Conservation (phyloP, 78 protist genomes). For the Protostelium mycophagum region DNA sequence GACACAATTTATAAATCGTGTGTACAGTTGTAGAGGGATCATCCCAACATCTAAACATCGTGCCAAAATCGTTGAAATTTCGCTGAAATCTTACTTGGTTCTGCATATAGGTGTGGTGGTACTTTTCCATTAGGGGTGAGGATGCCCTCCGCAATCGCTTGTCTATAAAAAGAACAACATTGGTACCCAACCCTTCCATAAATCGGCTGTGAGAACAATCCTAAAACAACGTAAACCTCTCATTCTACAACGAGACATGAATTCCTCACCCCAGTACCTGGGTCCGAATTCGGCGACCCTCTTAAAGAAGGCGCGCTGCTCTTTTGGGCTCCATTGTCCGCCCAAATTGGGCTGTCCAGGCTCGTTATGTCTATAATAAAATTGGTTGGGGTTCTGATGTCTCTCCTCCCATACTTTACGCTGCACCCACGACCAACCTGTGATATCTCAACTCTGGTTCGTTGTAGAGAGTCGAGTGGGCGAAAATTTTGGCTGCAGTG, state of each 20-base stretch:
- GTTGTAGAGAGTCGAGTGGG: too few species aligned
- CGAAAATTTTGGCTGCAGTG: too few species aligned
- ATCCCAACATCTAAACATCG: too few species aligned
- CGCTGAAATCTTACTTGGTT: background rate
- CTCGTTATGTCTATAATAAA: constrained; percentile 67
- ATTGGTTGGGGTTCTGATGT: constrained; percentile 61
- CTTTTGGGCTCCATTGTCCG: constrained; percentile 49
- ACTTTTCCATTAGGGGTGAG: background rate
- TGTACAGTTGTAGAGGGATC: too few species aligned
- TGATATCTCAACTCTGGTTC: too few species aligned
- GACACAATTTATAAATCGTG: too few species aligned
- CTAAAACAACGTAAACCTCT: constrained; percentile 43
- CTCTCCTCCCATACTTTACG: background rate
- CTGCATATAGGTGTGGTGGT: background rate
- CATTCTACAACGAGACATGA: background rate
- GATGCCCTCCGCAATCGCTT: background rate
- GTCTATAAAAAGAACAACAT: constrained; percentile 35
- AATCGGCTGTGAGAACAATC: constrained; percentile 49
- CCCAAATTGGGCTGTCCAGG: constrained; percentile 25
- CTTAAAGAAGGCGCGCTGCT: constrained; percentile 22
- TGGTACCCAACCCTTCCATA: constrained; percentile 76
- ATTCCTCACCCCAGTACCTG: background rate
- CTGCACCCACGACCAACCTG: background rate
- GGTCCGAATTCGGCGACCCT: constrained; percentile 45
- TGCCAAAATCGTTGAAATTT: too few species aligned